phyloP scores from a whole-genome alignment of 1,284 basidiomycete species.

The Pascua sp. region DNA sequence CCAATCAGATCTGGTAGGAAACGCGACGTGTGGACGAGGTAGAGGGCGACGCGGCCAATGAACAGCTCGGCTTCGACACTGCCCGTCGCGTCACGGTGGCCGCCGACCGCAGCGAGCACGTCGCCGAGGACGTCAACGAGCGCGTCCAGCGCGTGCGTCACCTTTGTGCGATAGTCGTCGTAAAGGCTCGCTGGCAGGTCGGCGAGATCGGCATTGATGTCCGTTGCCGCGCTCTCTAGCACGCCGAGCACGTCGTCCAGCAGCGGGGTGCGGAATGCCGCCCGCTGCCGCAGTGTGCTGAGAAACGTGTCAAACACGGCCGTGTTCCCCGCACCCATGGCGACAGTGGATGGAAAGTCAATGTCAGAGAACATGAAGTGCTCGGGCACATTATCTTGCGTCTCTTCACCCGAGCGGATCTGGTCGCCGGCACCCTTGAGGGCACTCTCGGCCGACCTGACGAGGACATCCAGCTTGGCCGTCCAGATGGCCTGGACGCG shows the following conservation, averaged over 20 bases:
- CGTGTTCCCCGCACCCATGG: constrained; percentile 15
- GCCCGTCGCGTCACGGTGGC: constrained; percentile 19
- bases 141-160: constrained; percentile 19
- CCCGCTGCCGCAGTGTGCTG: constrained; percentile 32
- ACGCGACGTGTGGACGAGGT: constrained; percentile 27
- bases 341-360: constrained; percentile 30
- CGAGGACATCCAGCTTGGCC: constrained; percentile 30
- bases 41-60: constrained; percentile 43
- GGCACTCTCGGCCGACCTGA: constrained; percentile 19
- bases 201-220: constrained; percentile 35
- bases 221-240: constrained; percentile 32
- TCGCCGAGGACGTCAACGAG: constrained; percentile 29
- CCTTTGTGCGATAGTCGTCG: constrained; percentile 25
- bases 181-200: constrained; percentile 25
- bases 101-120: constrained; percentile 28
- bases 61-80: constrained; percentile 41
- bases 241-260: constrained; percentile 35
- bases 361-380: constrained; percentile 40
- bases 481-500: constrained; percentile 44
- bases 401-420: constrained; percentile 15
- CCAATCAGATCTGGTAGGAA: constrained; percentile 34
- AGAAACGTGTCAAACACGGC: constrained; percentile 36
- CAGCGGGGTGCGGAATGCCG: constrained; percentile 36
- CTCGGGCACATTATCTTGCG: constrained; percentile 26
- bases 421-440: constrained; percentile 25